These are phyloP conservation scores for Trichoderma brevicompactum DNA, from an alignment of 2,329 filamentous ascomycete species.

Conservation along the genomic window DNA sequence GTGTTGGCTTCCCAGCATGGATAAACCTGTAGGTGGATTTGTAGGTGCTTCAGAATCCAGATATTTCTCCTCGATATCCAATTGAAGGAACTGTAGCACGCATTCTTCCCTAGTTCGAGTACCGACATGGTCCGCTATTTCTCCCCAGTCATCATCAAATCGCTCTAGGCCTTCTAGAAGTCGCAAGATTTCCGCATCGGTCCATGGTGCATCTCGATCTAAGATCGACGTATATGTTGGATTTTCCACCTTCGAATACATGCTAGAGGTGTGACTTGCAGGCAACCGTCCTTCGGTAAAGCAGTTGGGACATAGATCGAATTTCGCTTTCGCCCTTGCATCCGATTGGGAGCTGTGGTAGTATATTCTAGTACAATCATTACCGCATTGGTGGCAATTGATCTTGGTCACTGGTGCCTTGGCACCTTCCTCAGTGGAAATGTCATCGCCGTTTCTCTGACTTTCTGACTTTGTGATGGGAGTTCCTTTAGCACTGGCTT, in stretches of 20 bases:
- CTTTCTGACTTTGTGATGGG: slow-evolving; percentile 71
- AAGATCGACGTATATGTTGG: slow-evolving; percentile 77
- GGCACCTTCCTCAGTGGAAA: slow-evolving; percentile 60
- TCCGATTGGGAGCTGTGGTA: slow-evolving; percentile 63
- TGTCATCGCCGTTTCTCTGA: slow-evolving; percentile 79
- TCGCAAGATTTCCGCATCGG: slow-evolving; percentile 84
- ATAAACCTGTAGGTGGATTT: slow-evolving; percentile 60
- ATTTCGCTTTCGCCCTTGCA: slow-evolving; percentile 69
- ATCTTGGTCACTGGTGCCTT: slow-evolving; percentile 71
- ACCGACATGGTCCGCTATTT: slow-evolving; percentile 89
- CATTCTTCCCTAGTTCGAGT: slow-evolving; percentile 94
- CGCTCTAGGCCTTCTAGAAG: slow-evolving; percentile 89
- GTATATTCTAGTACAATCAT: slow-evolving; percentile 76
- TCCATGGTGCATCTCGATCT: slow-evolving; percentile 88
- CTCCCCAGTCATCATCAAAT: slow-evolving; percentile 94
- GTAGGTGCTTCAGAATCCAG: slow-evolving; percentile 71
- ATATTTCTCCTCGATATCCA: slow-evolving; percentile 98
- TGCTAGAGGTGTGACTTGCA: slow-evolving; percentile 73
- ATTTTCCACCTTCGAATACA: slow-evolving; percentile 90
- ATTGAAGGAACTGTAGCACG: slow-evolving; percentile 91
- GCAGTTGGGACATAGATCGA: slow-evolving; percentile 90
- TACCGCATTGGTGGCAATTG: slow-evolving; percentile 88
- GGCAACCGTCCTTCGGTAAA: slow-evolving; percentile 85
- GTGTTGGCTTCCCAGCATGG: slow-evolving; percentile 71
- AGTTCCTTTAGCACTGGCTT: slow-evolving; percentile 78